Evolutionary conservation across 768 basidiomycete species (phyloP), one percentile per base, ranked within the genome.

Genomic region (Mycena rebaudengoi): DNA sequence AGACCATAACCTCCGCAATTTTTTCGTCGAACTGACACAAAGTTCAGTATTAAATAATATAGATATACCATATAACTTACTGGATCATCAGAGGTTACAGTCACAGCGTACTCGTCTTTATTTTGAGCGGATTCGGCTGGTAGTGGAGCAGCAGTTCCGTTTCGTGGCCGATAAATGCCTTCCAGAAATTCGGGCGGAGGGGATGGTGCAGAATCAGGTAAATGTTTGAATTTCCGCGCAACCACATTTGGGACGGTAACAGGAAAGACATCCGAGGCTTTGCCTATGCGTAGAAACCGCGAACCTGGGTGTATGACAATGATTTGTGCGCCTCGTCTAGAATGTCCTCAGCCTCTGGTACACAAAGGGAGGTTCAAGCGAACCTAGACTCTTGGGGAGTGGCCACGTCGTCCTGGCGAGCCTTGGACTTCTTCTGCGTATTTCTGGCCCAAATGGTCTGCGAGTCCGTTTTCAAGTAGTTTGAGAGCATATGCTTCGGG

Each of bases 221-320:
- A n/a, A n/a, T n/a, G n/a, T 35, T 79, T 84, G 64, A 78, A 82
- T 75, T 85, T 90, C 33, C 91, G 85, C 13, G 92, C 92, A 67
- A 94, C 87, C 12, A 93, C 90, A 70, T 85, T 88, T 7, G 89
- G 89, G 7, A 94, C 80, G 11, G 83, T 71, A 8, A 85, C 64
- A n/a, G 92, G 92, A 40, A 84, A 87, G 23, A 93, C 89, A 68
- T 94, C 92, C 14, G 88, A 91, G 3, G 91, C 92, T 68, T 81
- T 86, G 41, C 93, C 93, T 32, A 94, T 87, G 44, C 91, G 87
- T 26, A 92, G 76, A 69, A 77, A 88, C 16, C 91, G 83, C 18
- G 91, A 93, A 37, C 93, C 92, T 14, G 88, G 91, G 69, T 95
- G 93, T 48, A 94, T 86, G 13, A 94, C 88, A 51, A 94, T 81